Base-by-base conservation (phyloP, 805 yeast genomes). In the Candida ascalaphidarum region DNA sequence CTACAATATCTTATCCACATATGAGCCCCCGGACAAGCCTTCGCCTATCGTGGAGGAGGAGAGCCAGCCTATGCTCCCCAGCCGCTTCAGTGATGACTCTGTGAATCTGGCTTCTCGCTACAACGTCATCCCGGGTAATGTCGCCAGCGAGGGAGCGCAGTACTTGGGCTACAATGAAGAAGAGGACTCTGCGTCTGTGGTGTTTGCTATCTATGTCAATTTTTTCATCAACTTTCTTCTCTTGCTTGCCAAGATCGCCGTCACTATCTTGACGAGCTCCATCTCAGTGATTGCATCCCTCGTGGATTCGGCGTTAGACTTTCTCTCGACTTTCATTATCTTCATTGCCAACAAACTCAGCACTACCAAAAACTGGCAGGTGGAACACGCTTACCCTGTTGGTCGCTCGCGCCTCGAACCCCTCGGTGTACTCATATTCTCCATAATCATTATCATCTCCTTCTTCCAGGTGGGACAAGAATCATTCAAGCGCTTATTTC, bases 401-500 rank as follows among this genome's bases (percentile, higher is more conserved):
- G 94, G 94, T 3, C 60, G 82, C 26, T 64, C 75, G 21, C 66
- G 86, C 35, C 56, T 81, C 21, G 92, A 81, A 45, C 94, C 94
- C 1, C 63, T 81, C 31, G 92, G 94, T 0, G 80, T 81, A 11
- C 60, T 82, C 33, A 74, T 81, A 2, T 81, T 81, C 44, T 77
- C 85, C 1, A 64, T 81, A 22, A 61, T 82, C 21, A 81, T 81
- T 37, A 74, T 81, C 15, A 57, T 79, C 14, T 77, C 88, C 3
- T 81, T 81, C 35, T 43, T 77, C 26, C 86, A 81, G 45, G 84
- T 81, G 32, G 81, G 78, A 2, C 70, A 74, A 31, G 82, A 77
- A 44, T 67, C 89, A 1, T 41, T 70, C 16, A 61, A 65, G 31
- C 54, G 65, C 31, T 47, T 82, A 19, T 34, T 72, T n/a, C 36